Evolutionary conservation across 768 basidiomycete genomes (phyloP).

Genomic region (Serendipita indica): DNA sequence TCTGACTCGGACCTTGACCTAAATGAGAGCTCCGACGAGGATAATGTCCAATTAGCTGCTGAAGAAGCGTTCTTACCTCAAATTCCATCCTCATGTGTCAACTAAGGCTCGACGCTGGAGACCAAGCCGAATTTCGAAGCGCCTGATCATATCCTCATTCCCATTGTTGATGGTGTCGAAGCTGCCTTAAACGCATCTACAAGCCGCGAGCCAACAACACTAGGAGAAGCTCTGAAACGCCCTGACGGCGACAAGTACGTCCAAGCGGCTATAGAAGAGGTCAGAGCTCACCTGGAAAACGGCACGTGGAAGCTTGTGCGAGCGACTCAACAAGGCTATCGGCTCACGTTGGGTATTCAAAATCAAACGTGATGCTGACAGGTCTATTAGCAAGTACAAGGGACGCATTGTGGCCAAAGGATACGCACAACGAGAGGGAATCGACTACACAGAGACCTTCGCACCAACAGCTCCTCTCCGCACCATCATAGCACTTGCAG

Average conservation of each 20-base stretch:
- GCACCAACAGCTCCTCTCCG: constrained; percentile 26
- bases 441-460: constrained; percentile 30
- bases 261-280: constrained; percentile 18
- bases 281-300: not conserved
- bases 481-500: constrained; percentile 20
- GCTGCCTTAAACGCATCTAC: constrained; percentile 13
- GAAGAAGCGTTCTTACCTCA: too few relatives aligned
- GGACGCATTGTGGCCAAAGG: constrained; percentile 21
- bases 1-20: not conserved
- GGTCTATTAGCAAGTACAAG: constrained; percentile 17
- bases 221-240: constrained; percentile 15
- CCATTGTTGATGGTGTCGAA: constrained; percentile 14
- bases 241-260: constrained; percentile 17
- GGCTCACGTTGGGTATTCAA: constrained; percentile 19
- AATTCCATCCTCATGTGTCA: too few relatives aligned
- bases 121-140: not conserved
- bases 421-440: constrained; percentile 16
- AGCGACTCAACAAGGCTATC: constrained; percentile 15
- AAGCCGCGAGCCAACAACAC: constrained; percentile 13
- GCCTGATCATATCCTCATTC: not conserved
- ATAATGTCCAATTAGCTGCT: too few relatives aligned
- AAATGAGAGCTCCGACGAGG: too few relatives aligned
- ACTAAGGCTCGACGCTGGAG: not conserved
- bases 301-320: constrained; percentile 19
- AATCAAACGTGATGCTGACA: constrained; percentile 17